Evolutionary conservation across 371 early-diverging fungal species (phyloP), one percentile per base, ranked within the genome.

Genomic region (Lichtheimia ramosa): DNA sequence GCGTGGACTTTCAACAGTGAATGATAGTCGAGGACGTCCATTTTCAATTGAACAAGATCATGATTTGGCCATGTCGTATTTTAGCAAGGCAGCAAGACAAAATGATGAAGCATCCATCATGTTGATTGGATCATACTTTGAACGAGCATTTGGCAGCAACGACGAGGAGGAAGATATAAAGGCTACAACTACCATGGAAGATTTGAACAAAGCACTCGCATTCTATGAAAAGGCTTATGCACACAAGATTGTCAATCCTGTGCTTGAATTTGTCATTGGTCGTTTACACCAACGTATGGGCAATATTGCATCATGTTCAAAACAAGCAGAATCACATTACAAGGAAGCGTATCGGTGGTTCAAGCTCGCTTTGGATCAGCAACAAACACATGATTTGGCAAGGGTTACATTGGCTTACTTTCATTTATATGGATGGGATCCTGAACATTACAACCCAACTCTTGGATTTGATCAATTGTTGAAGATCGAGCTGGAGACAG

Each of bases 401-500:
- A 56, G 65, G 39, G 34, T 58, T 48, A 54, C 66, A 63, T 56
- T 70, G 2, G 66, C 66, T 3, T 50, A 66, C 10, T 70, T 66
- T 39, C 64, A 70, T 42, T 54, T 70, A n/a, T 24, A 66, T 24
- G 70, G 66, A 2, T 70, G 70, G 70, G 58, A 56, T n/a, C 48
- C 56, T 28, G 48, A 56, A n/a, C 34, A 57, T 25, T 57, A 51
- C n/a, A 49, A 66, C n/a, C 56, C 56, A 6, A 42, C 13, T 3
- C 39, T 20, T 15, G 70, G 64, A 5, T 63, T 70, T 39, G 53
- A 49, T 13, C 23, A 46, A 14, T 40, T 70, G 39, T 15, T 61
- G 10, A 46, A 48, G 10, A 56, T 63, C 20, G 70, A 66, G 2
- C 25, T 46, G 34, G 54, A 61, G 16, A 64, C 63, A 16, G 60